Percentiles rank a stretch among this genome's conserved stretches.
Conservation (phyloP, 2,329 filamentous ascomycete genomes). For the Pseudocercospora cruenta region DNA sequence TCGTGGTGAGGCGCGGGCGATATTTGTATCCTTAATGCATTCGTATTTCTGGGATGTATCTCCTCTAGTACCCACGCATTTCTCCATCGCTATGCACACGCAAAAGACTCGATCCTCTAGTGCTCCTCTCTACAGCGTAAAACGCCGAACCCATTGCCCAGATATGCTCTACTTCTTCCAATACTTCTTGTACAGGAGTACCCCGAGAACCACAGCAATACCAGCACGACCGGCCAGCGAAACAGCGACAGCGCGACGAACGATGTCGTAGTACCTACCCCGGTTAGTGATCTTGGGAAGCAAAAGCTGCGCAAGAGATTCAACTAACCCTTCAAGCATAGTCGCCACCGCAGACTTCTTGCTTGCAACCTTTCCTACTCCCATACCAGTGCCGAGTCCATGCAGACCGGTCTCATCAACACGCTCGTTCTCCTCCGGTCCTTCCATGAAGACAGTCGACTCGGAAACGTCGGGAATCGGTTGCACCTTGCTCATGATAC, state of each 20-base stretch:
- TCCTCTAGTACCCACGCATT: not conserved
- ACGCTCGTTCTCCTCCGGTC: slow-evolving; percentile 19
- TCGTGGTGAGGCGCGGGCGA: not conserved
- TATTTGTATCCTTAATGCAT: not conserved
- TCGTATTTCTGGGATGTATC: not conserved
- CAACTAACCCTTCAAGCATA: slow-evolving; percentile 52
- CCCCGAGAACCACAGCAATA: slow-evolving; percentile 21
- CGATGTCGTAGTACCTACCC: slow-evolving; percentile 53
- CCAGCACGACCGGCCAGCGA: slow-evolving; percentile 44
- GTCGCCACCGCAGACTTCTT: slow-evolving; percentile 51
- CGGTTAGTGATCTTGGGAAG: slow-evolving; percentile 39
- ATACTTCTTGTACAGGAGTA: slow-evolving; percentile 24
- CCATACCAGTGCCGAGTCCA: slow-evolving; percentile 49
- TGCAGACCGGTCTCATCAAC: slow-evolving; percentile 51
- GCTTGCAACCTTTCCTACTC: slow-evolving; percentile 36
- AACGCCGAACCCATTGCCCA: not conserved
- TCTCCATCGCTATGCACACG: not conserved
- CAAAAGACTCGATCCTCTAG: not conserved
- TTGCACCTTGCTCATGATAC: slow-evolving; percentile 9
- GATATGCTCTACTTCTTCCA: not conserved
- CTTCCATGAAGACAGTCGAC: slow-evolving; percentile 23
- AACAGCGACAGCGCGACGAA: slow-evolving; percentile 51
- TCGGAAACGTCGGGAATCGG: slow-evolving; percentile 6
- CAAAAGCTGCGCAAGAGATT: slow-evolving; percentile 24
- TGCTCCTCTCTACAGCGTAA: not conserved